A percentile compares a stretch with the other conserved stretches of the same genome.
Conservation (phyloP, 352 stramenopile genomes). For the Phytophthora melonis region DNA sequence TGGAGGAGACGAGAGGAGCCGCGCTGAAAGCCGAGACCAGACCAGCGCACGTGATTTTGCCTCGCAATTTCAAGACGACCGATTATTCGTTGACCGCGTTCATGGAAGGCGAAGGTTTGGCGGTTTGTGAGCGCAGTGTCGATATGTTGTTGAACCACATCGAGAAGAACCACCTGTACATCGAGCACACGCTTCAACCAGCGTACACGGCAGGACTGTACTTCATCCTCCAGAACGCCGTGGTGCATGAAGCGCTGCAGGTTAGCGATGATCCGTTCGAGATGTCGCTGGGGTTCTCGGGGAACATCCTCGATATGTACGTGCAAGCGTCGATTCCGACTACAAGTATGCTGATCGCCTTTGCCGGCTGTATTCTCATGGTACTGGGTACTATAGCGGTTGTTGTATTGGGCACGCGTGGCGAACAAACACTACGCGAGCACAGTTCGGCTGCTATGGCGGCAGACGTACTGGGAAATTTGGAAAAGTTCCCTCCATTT, state of each 20-base stretch:
- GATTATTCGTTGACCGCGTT: slow-evolving; percentile 3
- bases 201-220: slow-evolving; percentile 45
- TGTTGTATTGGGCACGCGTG: not conserved
- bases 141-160: slow-evolving; percentile 7
- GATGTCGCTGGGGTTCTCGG: slow-evolving; percentile 12
- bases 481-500: slow-evolving; percentile 20
- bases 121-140: not conserved
- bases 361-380: slow-evolving; percentile 10
- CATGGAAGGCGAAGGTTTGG: slow-evolving; percentile 5
- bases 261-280: not conserved
- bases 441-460: slow-evolving; percentile 4
- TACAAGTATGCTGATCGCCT: slow-evolving; percentile 2
- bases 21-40: slow-evolving; percentile 1
- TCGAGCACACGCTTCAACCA: slow-evolving; percentile 45
- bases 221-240: slow-evolving; percentile 47
- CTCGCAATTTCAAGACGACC: slow-evolving; percentile 18
- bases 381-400: slow-evolving; percentile 8
- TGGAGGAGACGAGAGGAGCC: slow-evolving; percentile 15
- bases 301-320: slow-evolving; percentile 20
- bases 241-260: slow-evolving; percentile 14
- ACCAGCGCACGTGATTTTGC: slow-evolving; percentile 6
- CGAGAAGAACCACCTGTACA: slow-evolving; percentile 52
- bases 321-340: slow-evolving; percentile 21
- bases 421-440: not conserved
- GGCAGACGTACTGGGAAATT: slow-evolving; percentile 17